Evolutionary conservation across 2,329 filamentous ascomycete species (phyloP), one percentile per base, ranked within the genome.

Genomic region (Purpureocillium takamizusanense): DNA sequence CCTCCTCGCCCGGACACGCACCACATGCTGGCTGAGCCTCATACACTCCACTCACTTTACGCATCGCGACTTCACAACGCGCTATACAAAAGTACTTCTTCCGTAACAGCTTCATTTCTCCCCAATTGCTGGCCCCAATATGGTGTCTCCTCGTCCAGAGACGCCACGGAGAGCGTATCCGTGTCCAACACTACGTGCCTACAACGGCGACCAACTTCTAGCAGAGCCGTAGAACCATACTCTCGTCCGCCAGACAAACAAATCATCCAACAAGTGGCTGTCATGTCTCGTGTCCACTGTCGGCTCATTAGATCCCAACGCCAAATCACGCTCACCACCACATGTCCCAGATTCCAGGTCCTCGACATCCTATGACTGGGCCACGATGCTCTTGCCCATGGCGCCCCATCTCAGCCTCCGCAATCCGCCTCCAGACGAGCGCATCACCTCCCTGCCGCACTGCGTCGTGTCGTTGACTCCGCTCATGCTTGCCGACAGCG

Each of bases 341-440:
- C 10, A 25, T 25, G 10, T 25, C 21, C 21, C 21, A 25, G 21
- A n/a, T n/a, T 25, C 10, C 21, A 25, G 5, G 21, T 25, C 21
- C 21, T 5, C n/a, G n/a, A n/a, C n/a, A n/a, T n/a, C 35, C 46
- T 33, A 49, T 11, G 46, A 48, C 47, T 59, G 57, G 32, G 73
- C 71, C 30, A 66, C 60, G 31, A 76, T 66, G 48, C 69, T 73
- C 50, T 61, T 65, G 7, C 66, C 67, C 38, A 76, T 65, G 9
- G 61, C 65, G 10, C 72, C 69, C 74, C 74, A 78, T 33, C 67
- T 62, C 45, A 78, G 67, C 42, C 70, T 62, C 43, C 67, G 64
- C 40, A 79, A 55, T 13, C 73, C 70, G 23, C 69, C 67, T 13
- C 66, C 62, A 4, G 70, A 66, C 7, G 68, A 68, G 40, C 67